Base-by-base conservation (phyloP, 2,329 filamentous ascomycete genomes). In the Cordyceps javanica region DNA sequence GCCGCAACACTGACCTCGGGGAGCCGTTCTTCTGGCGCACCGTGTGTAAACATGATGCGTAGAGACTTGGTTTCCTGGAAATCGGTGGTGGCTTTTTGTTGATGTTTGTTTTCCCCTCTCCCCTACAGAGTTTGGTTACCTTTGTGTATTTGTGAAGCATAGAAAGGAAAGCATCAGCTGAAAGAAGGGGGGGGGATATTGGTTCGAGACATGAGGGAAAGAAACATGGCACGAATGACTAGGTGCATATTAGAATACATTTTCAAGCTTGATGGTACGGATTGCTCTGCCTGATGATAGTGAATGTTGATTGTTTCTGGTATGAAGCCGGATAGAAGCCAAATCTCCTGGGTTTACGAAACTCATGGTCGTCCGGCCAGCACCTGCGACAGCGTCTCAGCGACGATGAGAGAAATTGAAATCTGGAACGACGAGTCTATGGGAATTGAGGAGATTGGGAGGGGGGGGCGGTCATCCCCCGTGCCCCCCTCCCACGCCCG, bases 111-210 rank as follows among this genome's bases (percentile, higher is more conserved):
- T 14, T n/a, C n/a, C n/a, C n/a, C n/a, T n/a, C n/a, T n/a, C n/a
- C n/a, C 32, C 5, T 55, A 28, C 3, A 39, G 25, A 44, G 30
- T 25, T 30, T 46, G 10, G 30, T 39, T 55, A n/a, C 23, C 30
- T 48, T 45, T 13, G 46, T 39, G 28, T 46, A 16, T n/a, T 39
- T 39, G 39, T 28, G 11, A 23, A 46, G 41, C 23, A 48, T 48
- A 55, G 52, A 55, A 53, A 30, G 28, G 52, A 48, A 39, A 48
- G 52, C 52, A n/a, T 48, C n/a, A 55, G 52, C 42, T 55, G 42
- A 46, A 30, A 16, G 21, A 39, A 45, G 26, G 39, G 39, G 26
- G 30, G 51, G 19, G 36, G 14, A 21, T 26, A 36, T n/a, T 25
- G 21, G 21, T 28, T 28, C 21, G 23, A n/a, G 52, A 32, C 51